Conservation (phyloP, 495 filamentous ascomycete species). For the Aspergillus leporis region DNA sequence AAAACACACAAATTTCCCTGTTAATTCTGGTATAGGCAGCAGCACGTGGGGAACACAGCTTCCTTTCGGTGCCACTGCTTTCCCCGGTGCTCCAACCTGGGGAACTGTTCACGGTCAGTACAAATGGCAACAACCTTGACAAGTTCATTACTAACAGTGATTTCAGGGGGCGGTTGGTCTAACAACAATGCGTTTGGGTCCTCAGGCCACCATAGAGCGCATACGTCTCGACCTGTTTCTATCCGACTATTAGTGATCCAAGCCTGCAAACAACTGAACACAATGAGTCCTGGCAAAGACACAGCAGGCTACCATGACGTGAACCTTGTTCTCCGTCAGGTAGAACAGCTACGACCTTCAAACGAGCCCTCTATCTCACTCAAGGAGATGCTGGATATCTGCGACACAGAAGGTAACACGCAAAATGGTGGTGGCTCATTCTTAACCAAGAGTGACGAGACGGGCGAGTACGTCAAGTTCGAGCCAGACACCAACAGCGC, state of each 20-base stretch:
- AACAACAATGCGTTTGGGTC: constrained; percentile 53
- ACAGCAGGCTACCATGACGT: constrained; percentile 64
- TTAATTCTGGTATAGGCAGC: constrained; percentile 35
- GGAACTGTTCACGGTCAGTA: constrained; percentile 41
- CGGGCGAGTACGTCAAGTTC: constrained; percentile 60
- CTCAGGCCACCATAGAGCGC: constrained; percentile 43
- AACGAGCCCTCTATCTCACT: constrained; percentile 61
- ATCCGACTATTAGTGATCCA: constrained; percentile 60
- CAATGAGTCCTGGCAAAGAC: constrained; percentile 34
- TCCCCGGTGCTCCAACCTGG: constrained; percentile 45
- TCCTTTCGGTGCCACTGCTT: constrained; percentile 44
- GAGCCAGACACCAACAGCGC: constrained; percentile 53
- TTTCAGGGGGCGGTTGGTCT: constrained; percentile 49
- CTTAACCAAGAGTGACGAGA: constrained; percentile 55
- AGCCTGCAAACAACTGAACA: constrained; percentile 58
- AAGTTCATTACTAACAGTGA: constrained; percentile 26
- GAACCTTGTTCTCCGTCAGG: constrained; percentile 61
- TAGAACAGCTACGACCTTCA: constrained; percentile 58
- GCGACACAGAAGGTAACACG: constrained; percentile 83
- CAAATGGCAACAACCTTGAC: not conserved
- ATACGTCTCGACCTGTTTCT: constrained; percentile 52
- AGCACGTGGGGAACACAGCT: constrained; percentile 41
- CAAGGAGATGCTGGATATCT: constrained; percentile 81
- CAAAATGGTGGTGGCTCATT: constrained; percentile 91
- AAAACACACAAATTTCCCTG: constrained; percentile 36